A percentile compares a stretch with the other conserved stretches of the same genome.
These are phyloP conservation scores for Podosphaera xanthii DNA, from an alignment of 2,329 filamentous ascomycete genomes.

Conservation along the genomic window DNA sequence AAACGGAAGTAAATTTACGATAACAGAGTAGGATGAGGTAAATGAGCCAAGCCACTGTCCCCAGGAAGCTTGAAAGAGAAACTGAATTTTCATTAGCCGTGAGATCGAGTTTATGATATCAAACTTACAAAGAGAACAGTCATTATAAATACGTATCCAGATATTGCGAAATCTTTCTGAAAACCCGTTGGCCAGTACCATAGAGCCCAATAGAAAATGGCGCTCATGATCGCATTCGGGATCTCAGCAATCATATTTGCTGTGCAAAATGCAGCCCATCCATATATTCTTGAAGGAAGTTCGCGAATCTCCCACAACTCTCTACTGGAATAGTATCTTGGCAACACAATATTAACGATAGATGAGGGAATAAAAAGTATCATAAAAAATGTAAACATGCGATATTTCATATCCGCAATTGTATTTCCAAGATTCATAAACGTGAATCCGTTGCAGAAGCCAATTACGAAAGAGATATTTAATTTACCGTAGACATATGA, in stretches of 20 bases:
- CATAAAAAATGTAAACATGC: conserved; percentile 79
- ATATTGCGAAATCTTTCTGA: conserved; percentile 34
- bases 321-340: conserved; percentile 62
- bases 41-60: conserved; percentile 55
- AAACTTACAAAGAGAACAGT: conserved; percentile 47
- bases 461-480: conserved; percentile 64
- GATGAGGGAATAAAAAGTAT: conserved; percentile 64
- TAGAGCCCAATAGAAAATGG: conserved; percentile 59
- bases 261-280: conserved; percentile 51
- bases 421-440: conserved; percentile 61
- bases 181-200: conserved; percentile 72
- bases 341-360: conserved; percentile 54
- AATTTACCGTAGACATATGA: conserved; percentile 78
- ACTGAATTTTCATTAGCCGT: not conserved
- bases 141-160: conserved; percentile 75
- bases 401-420: conserved; percentile 56
- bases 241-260: conserved; percentile 66
- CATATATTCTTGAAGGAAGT: conserved; percentile 69
- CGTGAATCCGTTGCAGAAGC: conserved; percentile 54
- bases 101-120: not conserved
- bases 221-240: conserved; percentile 62
- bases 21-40: conserved; percentile 58
- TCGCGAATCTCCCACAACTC: conserved; percentile 72
- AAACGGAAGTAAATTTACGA: conserved; percentile 60
- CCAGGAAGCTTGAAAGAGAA: conserved; percentile 25